Percentiles rank a stretch among this genome's conserved stretches.
Conservation (phyloP, 2,329 filamentous ascomycete genomes). For the Sclerotinia borealis region DNA sequence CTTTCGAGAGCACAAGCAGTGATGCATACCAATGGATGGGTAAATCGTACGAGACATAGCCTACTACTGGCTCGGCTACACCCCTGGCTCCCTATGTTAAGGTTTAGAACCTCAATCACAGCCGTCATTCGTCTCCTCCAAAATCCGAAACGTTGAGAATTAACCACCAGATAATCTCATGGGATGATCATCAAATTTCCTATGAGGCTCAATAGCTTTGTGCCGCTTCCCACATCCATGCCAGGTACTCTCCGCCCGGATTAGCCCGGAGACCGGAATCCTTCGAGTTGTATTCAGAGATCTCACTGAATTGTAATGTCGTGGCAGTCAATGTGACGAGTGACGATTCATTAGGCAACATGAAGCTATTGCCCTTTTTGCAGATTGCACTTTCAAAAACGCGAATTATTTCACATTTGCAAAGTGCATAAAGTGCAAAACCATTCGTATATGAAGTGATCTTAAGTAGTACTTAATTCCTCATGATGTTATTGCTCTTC, state of each 20-base stretch:
- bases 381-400: slow-evolving; percentile 3
- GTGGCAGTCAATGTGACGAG: not conserved
- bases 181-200: not conserved
- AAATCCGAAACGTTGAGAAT: not conserved
- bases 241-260: not conserved
- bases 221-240: not conserved
- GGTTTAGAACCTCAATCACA: not conserved
- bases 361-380: not conserved
- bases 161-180: not conserved
- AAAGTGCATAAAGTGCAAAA: slow-evolving; percentile 1
- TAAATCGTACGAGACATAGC: not conserved
- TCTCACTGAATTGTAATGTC: not conserved
- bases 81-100: not conserved
- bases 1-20: not conserved
- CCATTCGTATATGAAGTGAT: not conserved
- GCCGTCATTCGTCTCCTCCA: not conserved
- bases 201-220: not conserved
- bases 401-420: slow-evolving; percentile 9
- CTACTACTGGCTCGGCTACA: not conserved
- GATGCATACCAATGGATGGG: not conserved
- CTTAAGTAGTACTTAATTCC: not conserved
- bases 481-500: not conserved
- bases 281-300: not conserved
- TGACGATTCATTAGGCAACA: slow-evolving; percentile 5
- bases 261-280: not conserved